Percentiles rank a stretch among this genome's conserved stretches.
Evolutionary conservation across 495 filamentous ascomycete genomes (phyloP).

Genomic region (Aspergillus funiculosus): DNA sequence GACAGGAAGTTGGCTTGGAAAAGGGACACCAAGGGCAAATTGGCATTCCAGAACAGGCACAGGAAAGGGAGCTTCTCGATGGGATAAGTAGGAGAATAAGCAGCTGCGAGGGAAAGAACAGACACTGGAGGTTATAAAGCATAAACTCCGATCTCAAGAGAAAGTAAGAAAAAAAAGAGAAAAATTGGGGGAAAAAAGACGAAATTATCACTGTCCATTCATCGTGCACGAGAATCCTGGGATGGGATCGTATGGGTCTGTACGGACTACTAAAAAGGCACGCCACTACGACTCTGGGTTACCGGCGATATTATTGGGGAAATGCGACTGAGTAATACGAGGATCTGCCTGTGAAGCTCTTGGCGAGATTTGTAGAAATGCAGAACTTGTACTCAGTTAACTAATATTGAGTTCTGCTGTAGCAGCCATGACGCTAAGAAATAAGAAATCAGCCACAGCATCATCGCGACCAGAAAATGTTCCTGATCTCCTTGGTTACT

Average conservation of each 20-base stretch:
- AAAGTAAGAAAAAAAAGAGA: not conserved
- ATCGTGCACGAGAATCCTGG: not conserved
- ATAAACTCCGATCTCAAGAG: too few relatives aligned
- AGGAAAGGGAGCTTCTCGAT: slow-evolving; percentile 1
- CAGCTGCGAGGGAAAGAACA: not conserved
- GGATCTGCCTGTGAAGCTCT: too few relatives aligned
- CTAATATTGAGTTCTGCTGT: too few relatives aligned
- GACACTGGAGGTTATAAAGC: too few relatives aligned
- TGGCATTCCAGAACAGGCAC: not conserved
- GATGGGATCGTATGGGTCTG: slow-evolving; percentile 1
- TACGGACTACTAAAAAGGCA: too few relatives aligned
- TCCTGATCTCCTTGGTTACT: not conserved
- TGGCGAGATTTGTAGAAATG: too few relatives aligned
- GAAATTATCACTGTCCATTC: not conserved
- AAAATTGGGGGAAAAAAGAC: not conserved
- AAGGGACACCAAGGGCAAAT: not conserved
- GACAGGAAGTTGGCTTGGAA: slow-evolving; percentile 9
- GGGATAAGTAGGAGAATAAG: not conserved
- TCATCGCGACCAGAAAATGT: not conserved
- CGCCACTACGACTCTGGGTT: too few relatives aligned
- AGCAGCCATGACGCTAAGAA: slow-evolving; percentile 1
- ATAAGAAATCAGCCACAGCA: slow-evolving; percentile 3
- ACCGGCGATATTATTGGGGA: too few relatives aligned
- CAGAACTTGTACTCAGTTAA: too few relatives aligned
- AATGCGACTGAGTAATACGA: too few relatives aligned